A percentile compares a stretch with the other conserved stretches of the same genome.
These are phyloP conservation scores for Hypoxylon fragiforme DNA, from an alignment of 495 filamentous ascomycete genomes.

Conservation along the genomic window DNA sequence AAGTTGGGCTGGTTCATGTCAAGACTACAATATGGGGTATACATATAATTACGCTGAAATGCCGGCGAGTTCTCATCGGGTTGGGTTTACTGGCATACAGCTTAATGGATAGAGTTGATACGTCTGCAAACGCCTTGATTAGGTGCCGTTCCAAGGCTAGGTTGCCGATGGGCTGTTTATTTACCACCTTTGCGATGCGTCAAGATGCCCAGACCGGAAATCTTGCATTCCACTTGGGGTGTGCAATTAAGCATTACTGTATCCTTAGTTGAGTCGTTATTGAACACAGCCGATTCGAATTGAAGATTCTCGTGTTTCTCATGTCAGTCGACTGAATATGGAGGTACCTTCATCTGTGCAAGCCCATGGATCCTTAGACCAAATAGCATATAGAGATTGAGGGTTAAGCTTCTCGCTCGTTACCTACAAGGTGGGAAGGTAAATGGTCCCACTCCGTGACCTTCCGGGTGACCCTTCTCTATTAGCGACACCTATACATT, in stretches of 20 bases:
- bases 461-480: not conserved
- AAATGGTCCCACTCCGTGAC: not conserved
- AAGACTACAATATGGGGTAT: constrained; percentile 15
- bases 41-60: constrained; percentile 12
- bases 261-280: constrained; percentile 3
- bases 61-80: not conserved
- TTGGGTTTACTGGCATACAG: not conserved
- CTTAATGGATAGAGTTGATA: not conserved
- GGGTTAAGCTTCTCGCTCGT: too few species aligned
- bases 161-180: not conserved
- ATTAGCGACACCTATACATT: not conserved
- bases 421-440: too few species aligned
- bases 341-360: constrained; percentile 8
- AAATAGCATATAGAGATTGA: constrained; percentile 6
- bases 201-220: constrained; percentile 2
- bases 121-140: not conserved
- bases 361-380: not conserved
- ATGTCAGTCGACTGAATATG: constrained; percentile 1
- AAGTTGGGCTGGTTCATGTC: not conserved
- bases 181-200: constrained; percentile 12
- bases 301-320: constrained; percentile 14
- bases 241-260: not conserved
- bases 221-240: not conserved
- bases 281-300: constrained; percentile 6
- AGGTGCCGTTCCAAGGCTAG: not conserved